phyloP scores from a whole-genome alignment of 2,329 filamentous ascomycete genomes.

The Endothia cerciana region DNA sequence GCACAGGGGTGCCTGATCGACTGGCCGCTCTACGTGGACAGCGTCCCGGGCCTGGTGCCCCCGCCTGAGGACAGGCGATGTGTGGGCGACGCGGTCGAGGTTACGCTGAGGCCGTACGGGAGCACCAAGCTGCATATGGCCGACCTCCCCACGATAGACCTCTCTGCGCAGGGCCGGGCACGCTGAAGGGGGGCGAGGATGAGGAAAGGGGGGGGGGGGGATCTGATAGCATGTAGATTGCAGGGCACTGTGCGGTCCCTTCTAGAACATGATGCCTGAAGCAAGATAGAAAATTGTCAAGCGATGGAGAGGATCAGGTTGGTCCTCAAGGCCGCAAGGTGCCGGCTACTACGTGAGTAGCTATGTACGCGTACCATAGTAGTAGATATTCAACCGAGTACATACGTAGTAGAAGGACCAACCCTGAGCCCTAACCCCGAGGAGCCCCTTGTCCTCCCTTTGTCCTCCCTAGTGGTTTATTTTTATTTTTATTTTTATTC shows the following conservation, averaged over 20 bases:
- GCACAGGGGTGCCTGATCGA: constrained; percentile 39
- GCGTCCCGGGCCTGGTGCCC: constrained; percentile 34
- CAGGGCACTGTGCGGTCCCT: neutral
- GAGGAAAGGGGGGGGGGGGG: neutral
- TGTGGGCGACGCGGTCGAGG: constrained; percentile 31
- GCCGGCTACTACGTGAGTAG: too few relatives aligned
- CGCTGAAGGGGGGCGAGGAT: neutral
- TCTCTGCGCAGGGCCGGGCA: constrained; percentile 18
- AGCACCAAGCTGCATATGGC: constrained; percentile 42
- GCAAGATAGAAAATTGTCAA: too few relatives aligned
- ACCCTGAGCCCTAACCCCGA: too few relatives aligned
- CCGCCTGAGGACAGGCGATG: constrained; percentile 31
- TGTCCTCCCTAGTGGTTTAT: too few relatives aligned
- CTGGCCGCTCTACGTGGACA: constrained; percentile 37
- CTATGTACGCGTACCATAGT: too few relatives aligned
- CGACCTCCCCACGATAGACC: constrained; percentile 37
- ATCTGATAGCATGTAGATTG: neutral
- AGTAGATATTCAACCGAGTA: too few relatives aligned
- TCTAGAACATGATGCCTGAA: neutral
- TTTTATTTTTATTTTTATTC: too few relatives aligned
- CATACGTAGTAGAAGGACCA: too few relatives aligned
- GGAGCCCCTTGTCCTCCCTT: too few relatives aligned
- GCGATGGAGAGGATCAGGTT: too few relatives aligned
- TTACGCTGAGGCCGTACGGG: constrained; percentile 39
- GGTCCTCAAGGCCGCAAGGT: too few relatives aligned